phyloP scores from a whole-genome alignment of 331 rosid genomes.

The Acacia pycnantha region DNA sequence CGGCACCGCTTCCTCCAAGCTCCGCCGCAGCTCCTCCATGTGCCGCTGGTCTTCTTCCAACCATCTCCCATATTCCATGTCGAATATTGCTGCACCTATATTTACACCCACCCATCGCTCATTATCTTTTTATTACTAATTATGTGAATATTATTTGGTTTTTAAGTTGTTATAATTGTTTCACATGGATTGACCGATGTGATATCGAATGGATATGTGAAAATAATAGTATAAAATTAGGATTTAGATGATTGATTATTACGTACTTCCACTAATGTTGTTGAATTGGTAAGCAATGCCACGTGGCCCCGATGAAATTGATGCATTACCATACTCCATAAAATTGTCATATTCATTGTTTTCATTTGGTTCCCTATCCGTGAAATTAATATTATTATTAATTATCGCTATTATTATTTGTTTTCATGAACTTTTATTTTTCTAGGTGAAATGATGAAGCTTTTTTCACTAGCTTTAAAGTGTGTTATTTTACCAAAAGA shows the following conservation, averaged over 20 bases:
- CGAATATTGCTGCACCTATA: constrained; percentile 85
- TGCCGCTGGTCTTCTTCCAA: constrained; percentile 83
- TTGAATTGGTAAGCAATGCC: constrained; percentile 24
- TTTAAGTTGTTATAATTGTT: not conserved
- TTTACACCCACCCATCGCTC: not conserved
- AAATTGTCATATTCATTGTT: not conserved
- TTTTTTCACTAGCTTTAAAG: not conserved
- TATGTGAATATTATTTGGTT: not conserved
- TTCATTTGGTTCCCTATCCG: not conserved
- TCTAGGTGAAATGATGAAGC: not conserved
- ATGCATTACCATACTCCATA: constrained; percentile 25
- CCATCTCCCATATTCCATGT: constrained; percentile 93
- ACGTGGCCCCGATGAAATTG: constrained; percentile 31
- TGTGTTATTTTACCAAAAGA: constrained; percentile 20
- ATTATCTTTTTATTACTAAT: not conserved
- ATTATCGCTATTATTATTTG: not conserved
- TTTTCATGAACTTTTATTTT: not conserved
- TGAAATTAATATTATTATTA: not conserved
- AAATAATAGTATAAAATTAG: not conserved
- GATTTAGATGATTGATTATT: not conserved
- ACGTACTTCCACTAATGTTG: not conserved
- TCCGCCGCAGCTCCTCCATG: constrained; percentile 71
- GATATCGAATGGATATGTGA: not conserved
- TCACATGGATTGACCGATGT: not conserved
- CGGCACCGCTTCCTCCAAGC: constrained; percentile 54